These are phyloP conservation scores for Mucor irregularis DNA, from an alignment of 371 early-diverging fungal genomes.

Conservation along the genomic window DNA sequence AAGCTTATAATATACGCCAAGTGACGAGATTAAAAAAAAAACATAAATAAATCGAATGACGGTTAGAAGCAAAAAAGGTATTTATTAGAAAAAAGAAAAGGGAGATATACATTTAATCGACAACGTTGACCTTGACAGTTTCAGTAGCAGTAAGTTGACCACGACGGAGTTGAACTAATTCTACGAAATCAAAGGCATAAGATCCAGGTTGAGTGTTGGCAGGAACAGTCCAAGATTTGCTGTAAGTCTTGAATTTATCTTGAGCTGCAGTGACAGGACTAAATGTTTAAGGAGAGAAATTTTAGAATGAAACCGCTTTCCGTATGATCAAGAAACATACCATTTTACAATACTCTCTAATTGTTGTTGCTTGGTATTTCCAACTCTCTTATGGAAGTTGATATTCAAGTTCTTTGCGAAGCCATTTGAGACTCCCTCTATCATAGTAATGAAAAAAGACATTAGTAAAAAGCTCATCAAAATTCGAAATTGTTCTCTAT, in stretches of 20 bases:
- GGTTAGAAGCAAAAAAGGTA: background rate
- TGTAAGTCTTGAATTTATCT: conserved; percentile 38
- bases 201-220: conserved; percentile 53
- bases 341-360: conserved; percentile 7
- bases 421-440: conserved; percentile 26
- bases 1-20: too few relatives aligned
- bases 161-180: conserved; percentile 40
- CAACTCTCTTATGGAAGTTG: conserved; percentile 28
- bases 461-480: background rate
- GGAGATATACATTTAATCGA: conserved; percentile 21
- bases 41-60: too few relatives aligned
- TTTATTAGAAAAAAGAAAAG: background rate
- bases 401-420: conserved; percentile 18
- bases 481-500: background rate
- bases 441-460: background rate
- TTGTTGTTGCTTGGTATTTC: conserved; percentile 14
- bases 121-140: conserved; percentile 43
- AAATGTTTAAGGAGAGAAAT: background rate
- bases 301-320: background rate
- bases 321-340: background rate
- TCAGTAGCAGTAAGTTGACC: conserved; percentile 33
- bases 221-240: conserved; percentile 54
- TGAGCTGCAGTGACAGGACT: conserved; percentile 40
- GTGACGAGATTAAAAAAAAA: conserved; percentile 8
- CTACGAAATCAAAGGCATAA: conserved; percentile 50